Percentiles rank a stretch among this genome's conserved stretches.
phyloP scores from a whole-genome alignment of 345 rosid genomes.

The Anacardium occidentale region DNA sequence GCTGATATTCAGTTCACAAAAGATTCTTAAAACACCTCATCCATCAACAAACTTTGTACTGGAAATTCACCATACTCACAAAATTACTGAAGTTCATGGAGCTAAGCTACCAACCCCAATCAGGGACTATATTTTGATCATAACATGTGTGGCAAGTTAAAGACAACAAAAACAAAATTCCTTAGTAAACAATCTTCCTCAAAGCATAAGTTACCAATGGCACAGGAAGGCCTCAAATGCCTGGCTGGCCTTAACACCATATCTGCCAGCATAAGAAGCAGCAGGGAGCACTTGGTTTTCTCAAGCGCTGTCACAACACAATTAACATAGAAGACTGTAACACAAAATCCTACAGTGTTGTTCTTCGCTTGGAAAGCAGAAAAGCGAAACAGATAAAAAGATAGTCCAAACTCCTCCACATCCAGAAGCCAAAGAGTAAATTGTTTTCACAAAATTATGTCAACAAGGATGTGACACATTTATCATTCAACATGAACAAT shows the following conservation, averaged over 20 bases:
- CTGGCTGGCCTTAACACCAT: slow-evolving; percentile 59
- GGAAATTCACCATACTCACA: no score
- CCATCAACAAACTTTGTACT: no score
- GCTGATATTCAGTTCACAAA: no score
- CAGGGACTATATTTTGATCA: no score
- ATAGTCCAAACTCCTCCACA: not conserved
- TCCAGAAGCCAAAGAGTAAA: not conserved
- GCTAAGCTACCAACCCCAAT: no score
- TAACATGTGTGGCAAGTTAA: no score
- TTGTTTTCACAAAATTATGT: not conserved
- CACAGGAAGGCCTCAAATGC: slow-evolving; percentile 40
- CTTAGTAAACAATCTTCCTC: not conserved
- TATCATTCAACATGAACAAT: not conserved
- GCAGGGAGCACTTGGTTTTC: not conserved
- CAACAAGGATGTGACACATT: no score
- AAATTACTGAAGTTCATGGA: no score
- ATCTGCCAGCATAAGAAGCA: slow-evolving; percentile 61
- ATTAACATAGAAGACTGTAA: not conserved
- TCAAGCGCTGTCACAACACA: not conserved
- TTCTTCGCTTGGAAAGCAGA: not conserved
- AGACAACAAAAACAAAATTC: not conserved
- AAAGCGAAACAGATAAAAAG: not conserved
- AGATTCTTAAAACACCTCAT: no score
- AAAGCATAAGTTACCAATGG: not conserved
- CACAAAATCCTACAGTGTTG: not conserved